Evolutionary conservation across 2,329 filamentous ascomycete species (phyloP), one percentile per base, ranked within the genome.

Genomic region (Monosporascus ibericus): DNA sequence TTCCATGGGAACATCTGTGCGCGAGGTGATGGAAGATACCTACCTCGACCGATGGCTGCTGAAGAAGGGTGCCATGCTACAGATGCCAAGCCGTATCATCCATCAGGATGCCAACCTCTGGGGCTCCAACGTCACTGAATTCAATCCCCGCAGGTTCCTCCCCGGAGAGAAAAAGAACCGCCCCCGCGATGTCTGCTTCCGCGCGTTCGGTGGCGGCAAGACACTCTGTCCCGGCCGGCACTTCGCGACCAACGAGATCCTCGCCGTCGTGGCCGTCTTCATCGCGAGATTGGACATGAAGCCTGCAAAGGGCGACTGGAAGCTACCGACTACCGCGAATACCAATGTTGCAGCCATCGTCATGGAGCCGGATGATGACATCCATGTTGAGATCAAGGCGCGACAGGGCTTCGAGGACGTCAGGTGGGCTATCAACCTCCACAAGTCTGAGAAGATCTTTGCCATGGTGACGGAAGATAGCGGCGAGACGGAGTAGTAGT

Each of bases 1-100:
- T 44, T 67, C 66, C 24, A 69, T 69, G 27, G 70, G 70, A 3
- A 66, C 67, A 37, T 72, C 69, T 2, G 56, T 64, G 11, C 58
- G 62, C 34, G 59, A 63, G 40, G 63, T 65, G 1, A 62, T 63
- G 58, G 63, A 65, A 52, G 63, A 65, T 17, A 63, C 61, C 2
- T 59, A 65, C 30, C 59, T 65, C 7, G 56, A 55, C 25, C 52
- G 49, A n/a, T 65, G 57, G 58, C 49, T 64, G 3, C 50, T 65
- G 8, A 66, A 65, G 52, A 66, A 62, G 17, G 62, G 63, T 6
- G 60, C 62, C 6, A 60, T 65, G 57, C 18, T 65, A 20, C 61
- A 64, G 18, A 64, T 66, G 52, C 63, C 62, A 3, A 63, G 60
- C 48, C 59, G 62, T 4, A 52, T 63, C 3, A 58, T 65, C 8